A percentile compares a stretch with the other conserved stretches of the same genome.
Conservation (phyloP, 352 stramenopile genomes). For the Thraustochytrium sp. region DNA sequence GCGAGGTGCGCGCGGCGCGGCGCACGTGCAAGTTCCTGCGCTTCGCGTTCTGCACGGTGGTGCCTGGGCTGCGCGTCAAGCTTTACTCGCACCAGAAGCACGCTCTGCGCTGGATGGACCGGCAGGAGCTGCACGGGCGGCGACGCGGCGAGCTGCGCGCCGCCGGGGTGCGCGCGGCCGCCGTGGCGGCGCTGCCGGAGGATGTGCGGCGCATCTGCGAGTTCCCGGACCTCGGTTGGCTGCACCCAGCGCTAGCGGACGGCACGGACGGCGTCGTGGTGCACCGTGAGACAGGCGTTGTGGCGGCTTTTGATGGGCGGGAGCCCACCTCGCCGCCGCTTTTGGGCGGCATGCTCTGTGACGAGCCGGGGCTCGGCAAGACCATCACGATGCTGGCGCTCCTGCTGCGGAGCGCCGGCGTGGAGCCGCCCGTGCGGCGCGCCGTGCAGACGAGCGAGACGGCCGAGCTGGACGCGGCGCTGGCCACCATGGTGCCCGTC, state of each 20-base stretch:
- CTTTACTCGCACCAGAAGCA: conserved; percentile 43
- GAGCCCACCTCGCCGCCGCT: neutral
- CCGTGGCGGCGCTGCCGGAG: neutral
- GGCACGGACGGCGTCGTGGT: neutral
- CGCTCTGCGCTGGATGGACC: conserved; percentile 26
- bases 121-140: neutral
- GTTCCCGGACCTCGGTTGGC: neutral
- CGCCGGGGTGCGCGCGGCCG: neutral
- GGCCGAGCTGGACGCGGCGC: neutral
- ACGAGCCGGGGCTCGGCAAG: conserved; percentile 77
- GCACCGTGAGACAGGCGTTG: neutral
- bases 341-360: conserved; percentile 63
- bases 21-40: neutral
- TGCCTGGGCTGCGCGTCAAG: conserved; percentile 11
- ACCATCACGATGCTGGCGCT: conserved; percentile 65
- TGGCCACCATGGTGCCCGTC: neutral
- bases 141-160: neutral
- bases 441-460: neutral
- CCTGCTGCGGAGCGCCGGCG: conserved; percentile 43
- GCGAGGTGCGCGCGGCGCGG: neutral
- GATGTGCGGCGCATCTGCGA: neutral
- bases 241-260: neutral
- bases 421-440: neutral
- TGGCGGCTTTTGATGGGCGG: neutral
- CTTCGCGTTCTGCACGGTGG: neutral